Conservation (phyloP, 306 rosid species). For the Aeschynomene evenia region DNA sequence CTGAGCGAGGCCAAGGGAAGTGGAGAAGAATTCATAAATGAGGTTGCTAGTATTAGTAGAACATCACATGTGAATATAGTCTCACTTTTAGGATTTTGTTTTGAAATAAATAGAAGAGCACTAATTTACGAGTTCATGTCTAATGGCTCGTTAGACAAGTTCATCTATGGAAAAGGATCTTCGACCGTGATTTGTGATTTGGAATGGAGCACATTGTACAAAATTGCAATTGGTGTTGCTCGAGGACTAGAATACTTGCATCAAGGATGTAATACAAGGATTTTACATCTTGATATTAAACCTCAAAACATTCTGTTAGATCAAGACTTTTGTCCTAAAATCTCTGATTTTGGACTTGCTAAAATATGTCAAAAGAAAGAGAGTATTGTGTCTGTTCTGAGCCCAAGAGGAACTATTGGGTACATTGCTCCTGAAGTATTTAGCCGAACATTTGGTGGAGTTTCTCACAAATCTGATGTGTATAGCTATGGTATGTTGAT, state of each 20-base stretch:
- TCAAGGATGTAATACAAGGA: too few species aligned
- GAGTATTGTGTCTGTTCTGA: constrained; percentile 28
- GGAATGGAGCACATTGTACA: too few species aligned
- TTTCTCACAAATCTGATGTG: constrained; percentile 40
- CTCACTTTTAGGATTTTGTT: constrained; percentile 40
- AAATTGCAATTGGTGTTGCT: too few species aligned
- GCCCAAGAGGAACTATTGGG: constrained; percentile 40
- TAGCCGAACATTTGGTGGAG: constrained; percentile 25
- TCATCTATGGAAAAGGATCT: constrained; percentile 17
- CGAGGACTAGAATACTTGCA: too few species aligned
- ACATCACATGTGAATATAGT: constrained; percentile 50
- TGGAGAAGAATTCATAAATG: constrained; percentile 50
- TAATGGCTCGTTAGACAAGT: constrained; percentile 48
- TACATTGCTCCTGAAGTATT: constrained; percentile 40
- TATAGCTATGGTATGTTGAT: constrained; percentile 46
- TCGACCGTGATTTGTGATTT: neutral
- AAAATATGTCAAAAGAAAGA: constrained; percentile 34
- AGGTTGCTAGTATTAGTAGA: constrained; percentile 48
- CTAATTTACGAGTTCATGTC: constrained; percentile 46
- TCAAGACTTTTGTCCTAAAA: constrained; percentile 37
- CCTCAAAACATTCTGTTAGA: constrained; percentile 21
- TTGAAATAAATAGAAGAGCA: constrained; percentile 35
- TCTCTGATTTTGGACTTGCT: constrained; percentile 42
- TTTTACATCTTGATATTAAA: too few species aligned
- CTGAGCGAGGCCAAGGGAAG: neutral